Percentiles rank a stretch among this genome's conserved stretches.
phyloP scores from a whole-genome alignment of 2,329 filamentous ascomycete species.

The Fonsecaea pedrosoi region DNA sequence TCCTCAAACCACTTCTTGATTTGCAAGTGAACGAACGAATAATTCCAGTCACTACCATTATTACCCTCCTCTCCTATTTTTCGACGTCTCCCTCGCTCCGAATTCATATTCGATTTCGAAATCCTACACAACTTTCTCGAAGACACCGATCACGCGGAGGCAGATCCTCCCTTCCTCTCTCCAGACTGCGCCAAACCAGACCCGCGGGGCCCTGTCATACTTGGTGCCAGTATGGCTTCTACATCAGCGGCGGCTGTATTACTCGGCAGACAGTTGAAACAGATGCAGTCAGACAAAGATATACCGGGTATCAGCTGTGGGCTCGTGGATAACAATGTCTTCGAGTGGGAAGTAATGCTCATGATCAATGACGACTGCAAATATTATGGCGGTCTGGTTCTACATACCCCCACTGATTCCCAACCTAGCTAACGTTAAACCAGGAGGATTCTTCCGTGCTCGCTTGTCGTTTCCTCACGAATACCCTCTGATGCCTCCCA shows the following conservation, averaged over 20 bases:
- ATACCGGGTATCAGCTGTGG: constrained; percentile 94
- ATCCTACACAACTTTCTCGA: background rate
- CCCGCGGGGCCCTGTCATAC: background rate
- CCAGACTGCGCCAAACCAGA: background rate
- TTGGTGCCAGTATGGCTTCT: constrained; percentile 45
- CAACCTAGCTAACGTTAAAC: constrained; percentile 10
- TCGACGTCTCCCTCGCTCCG: background rate
- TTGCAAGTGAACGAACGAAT: background rate
- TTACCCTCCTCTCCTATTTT: background rate
- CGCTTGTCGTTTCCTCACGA: constrained; percentile 79
- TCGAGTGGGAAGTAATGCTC: constrained; percentile 98
- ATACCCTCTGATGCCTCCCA: constrained; percentile 88
- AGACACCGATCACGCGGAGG: background rate
- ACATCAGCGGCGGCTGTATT: constrained; percentile 71
- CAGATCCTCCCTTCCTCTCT: background rate
- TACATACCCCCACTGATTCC: background rate
- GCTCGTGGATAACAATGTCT: constrained; percentile 82
- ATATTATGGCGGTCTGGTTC: constrained; percentile 81
- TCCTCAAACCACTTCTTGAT: background rate
- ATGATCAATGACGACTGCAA: constrained; percentile 97
- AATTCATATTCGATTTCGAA: background rate
- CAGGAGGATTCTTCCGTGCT: constrained; percentile 92
- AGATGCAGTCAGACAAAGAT: constrained; percentile 90
- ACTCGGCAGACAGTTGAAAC: constrained; percentile 84
- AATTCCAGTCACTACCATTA: background rate